phyloP scores from a whole-genome alignment of 2,329 filamentous ascomycete species.

The Aspergillus fructus region DNA sequence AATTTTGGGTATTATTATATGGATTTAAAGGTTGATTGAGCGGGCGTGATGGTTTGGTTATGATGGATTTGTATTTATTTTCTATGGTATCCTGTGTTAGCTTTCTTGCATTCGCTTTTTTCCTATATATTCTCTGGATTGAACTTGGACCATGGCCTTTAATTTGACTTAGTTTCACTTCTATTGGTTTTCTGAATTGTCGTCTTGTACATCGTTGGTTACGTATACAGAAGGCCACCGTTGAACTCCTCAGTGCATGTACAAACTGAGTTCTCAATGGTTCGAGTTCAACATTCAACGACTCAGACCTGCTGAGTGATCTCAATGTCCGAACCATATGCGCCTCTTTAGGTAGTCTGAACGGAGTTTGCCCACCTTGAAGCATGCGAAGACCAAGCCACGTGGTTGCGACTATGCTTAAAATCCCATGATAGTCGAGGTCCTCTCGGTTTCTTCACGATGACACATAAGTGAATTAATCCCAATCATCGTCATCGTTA shows the following conservation, averaged over 20 bases:
- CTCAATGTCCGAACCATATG: background rate
- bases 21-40: background rate
- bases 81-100: background rate
- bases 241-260: background rate
- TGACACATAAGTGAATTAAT: conserved; percentile 35
- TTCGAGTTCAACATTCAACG: background rate
- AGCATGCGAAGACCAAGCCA: background rate
- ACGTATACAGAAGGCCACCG: background rate
- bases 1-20: background rate
- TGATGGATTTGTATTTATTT: background rate
- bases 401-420: background rate
- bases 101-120: background rate
- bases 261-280: background rate
- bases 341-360: background rate
- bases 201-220: background rate
- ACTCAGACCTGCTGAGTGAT: background rate
- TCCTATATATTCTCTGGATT: background rate
- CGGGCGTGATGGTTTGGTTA: background rate
- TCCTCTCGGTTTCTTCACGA: background rate
- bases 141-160: background rate
- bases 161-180: background rate
- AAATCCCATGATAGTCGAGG: background rate
- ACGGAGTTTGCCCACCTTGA: background rate
- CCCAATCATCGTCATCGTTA: conserved; percentile 58
- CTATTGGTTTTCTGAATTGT: background rate